Evolutionary conservation across 345 rosid genomes (phyloP).

Genomic region (Isatis tinctoria): DNA sequence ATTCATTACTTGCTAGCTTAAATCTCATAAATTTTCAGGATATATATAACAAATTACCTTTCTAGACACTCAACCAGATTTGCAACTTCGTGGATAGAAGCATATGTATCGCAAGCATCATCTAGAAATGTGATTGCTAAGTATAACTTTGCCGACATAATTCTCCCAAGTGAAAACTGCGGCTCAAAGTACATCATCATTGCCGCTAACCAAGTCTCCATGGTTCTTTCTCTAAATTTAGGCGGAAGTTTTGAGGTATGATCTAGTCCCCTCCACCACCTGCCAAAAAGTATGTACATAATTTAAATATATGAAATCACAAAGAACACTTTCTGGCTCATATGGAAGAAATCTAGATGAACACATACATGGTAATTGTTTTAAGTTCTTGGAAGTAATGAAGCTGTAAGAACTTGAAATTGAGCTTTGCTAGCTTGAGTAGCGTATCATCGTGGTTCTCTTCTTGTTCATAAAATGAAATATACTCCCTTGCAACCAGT

Average conservation of each 20-base stretch:
- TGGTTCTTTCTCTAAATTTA: neutral
- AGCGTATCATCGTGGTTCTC: neutral
- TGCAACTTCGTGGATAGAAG: neutral
- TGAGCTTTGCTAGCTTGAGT: constrained; percentile 10
- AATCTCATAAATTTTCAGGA: too few relatives aligned
- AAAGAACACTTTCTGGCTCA: too few relatives aligned
- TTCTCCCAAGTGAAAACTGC: constrained; percentile 14
- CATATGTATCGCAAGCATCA: constrained; percentile 12
- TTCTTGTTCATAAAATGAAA: constrained; percentile 13
- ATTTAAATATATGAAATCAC: too few relatives aligned
- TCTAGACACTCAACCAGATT: neutral
- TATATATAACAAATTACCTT: neutral
- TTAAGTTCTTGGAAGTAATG: constrained; percentile 12
- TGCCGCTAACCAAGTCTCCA: neutral
- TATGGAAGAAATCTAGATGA: neutral
- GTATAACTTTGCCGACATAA: constrained; percentile 12
- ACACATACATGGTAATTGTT: constrained; percentile 2
- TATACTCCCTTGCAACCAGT: constrained; percentile 9
- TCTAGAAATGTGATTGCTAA: neutral
- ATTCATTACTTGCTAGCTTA: too few relatives aligned
- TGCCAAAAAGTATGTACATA: neutral
- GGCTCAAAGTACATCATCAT: constrained; percentile 1
- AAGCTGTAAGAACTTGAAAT: constrained; percentile 12
- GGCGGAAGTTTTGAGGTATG: neutral
- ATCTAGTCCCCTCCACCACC: constrained; percentile 13